Conservation (phyloP, 768 basidiomycete genomes). For the Pulveroboletus sp. region DNA sequence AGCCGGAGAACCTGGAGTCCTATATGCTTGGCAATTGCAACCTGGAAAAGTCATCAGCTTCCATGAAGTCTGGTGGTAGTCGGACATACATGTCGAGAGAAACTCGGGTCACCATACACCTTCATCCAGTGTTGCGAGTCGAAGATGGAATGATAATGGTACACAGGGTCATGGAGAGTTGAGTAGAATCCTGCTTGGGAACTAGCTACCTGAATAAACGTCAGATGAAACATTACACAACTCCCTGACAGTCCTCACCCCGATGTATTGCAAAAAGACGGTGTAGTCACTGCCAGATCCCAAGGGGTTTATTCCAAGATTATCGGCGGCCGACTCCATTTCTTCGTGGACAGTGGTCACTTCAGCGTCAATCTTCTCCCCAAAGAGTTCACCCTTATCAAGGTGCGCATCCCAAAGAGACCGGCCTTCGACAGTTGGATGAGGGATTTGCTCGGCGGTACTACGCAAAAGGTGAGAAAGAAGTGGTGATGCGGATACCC, state of each 20-base stretch:
- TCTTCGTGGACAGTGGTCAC: conserved; percentile 27
- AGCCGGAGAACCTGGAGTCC: conserved; percentile 64
- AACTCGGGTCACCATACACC: conserved; percentile 72
- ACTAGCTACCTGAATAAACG: conserved; percentile 31
- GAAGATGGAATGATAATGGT: conserved; percentile 78
- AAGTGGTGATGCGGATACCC: conserved; percentile 69
- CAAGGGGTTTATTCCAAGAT: conserved; percentile 52
- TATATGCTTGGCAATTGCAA: conserved; percentile 64
- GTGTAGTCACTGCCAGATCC: conserved; percentile 92
- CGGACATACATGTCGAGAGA: conserved; percentile 62
- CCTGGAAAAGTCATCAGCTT: conserved; percentile 34
- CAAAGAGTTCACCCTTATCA: conserved; percentile 47
- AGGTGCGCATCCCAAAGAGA: conserved; percentile 77
- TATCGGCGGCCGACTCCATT: conserved; percentile 24
- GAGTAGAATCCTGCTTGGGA: conserved; percentile 29
- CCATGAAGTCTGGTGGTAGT: neutral
- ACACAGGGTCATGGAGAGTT: conserved; percentile 54
- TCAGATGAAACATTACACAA: conserved; percentile 2
- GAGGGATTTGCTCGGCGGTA: conserved; percentile 68
- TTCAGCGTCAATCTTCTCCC: conserved; percentile 30
- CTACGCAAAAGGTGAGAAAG: conserved; percentile 71
- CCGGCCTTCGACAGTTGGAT: conserved; percentile 61
- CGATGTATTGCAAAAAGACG: conserved; percentile 81
- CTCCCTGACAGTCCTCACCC: conserved; percentile 38
- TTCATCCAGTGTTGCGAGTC: conserved; percentile 75